phyloP scores from a whole-genome alignment of 345 rosid genomes.

The Salix koriyanagi region DNA sequence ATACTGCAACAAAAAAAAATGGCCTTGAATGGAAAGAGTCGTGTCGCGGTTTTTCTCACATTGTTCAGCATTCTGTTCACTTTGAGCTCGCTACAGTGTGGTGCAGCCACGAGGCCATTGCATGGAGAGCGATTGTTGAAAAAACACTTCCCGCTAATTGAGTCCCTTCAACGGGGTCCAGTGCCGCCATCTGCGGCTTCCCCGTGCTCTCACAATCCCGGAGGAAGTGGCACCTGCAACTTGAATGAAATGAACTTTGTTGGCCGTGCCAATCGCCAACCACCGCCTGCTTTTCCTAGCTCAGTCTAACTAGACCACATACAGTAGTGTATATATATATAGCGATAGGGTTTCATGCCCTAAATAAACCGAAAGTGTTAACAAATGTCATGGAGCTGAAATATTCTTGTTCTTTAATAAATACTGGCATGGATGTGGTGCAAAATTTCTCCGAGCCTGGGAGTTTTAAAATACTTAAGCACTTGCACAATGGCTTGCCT shows the following conservation, averaged over 20 bases:
- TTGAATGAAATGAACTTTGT: conserved; percentile 24
- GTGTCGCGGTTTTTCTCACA: background rate
- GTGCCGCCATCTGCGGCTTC: conserved; percentile 11
- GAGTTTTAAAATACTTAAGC: background rate
- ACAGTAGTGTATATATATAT: no score
- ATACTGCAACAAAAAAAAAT: background rate
- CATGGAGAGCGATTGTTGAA: conserved; percentile 4
- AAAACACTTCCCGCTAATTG: background rate
- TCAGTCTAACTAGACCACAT: background rate
- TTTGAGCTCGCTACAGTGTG: background rate
- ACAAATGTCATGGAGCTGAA: background rate
- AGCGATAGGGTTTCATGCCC: background rate
- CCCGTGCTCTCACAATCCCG: conserved; percentile 20
- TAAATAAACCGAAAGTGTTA: background rate
- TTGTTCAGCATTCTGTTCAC: conserved; percentile 3
- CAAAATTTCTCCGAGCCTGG: background rate
- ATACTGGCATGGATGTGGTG: background rate
- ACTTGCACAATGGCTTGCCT: no score
- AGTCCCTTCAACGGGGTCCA: conserved; percentile 23
- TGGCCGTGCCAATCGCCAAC: conserved; percentile 17
- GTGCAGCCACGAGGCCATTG: conserved; percentile 24
- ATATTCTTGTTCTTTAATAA: background rate
- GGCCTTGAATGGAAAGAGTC: background rate
- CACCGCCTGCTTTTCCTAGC: background rate
- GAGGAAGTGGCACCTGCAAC: background rate